These are phyloP conservation scores for Tulasnella sp. DNA, from an alignment of 768 basidiomycete genomes.

Conservation along the genomic window DNA sequence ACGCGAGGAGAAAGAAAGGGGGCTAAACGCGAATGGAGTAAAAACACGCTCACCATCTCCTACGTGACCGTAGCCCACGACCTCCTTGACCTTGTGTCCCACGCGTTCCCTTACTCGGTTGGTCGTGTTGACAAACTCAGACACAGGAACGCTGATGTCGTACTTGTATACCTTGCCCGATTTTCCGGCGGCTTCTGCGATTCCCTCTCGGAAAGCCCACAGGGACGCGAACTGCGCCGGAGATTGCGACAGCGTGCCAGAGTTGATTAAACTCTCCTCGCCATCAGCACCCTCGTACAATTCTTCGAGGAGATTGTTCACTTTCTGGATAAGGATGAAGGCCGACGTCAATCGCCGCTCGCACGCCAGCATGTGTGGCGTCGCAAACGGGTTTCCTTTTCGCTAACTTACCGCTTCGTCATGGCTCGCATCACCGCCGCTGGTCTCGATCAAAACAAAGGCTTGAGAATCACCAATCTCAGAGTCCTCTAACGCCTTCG, in stretches of 20 bases:
- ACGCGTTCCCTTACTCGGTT: constrained; percentile 70
- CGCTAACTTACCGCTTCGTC: constrained; percentile 68
- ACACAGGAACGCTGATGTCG: constrained; percentile 82
- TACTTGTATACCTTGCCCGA: constrained; percentile 97
- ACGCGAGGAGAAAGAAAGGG: not conserved
- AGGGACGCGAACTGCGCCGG: constrained; percentile 81
- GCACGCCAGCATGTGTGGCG: not conserved
- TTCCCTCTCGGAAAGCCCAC: constrained; percentile 86
- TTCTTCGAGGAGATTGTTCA: constrained; percentile 65
- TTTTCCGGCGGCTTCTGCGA: constrained; percentile 88
- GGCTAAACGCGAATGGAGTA: not conserved
- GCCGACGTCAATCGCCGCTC: not conserved
- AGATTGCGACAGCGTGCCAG: constrained; percentile 86
- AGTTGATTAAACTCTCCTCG: constrained; percentile 69
- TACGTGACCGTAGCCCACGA: constrained; percentile 92
- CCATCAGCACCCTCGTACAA: constrained; percentile 48
- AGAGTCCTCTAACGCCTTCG: constrained; percentile 62
- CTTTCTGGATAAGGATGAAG: constrained; percentile 54
- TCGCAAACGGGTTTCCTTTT: not conserved
- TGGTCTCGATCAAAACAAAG: constrained; percentile 91
- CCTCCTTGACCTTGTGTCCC: constrained; percentile 55
- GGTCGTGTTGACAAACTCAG: constrained; percentile 79
- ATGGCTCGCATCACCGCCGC: constrained; percentile 84
- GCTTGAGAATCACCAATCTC: constrained; percentile 73
- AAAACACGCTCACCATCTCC: constrained; percentile 70